These are phyloP conservation scores for Fraxinus sp. DNA, from an alignment of 305 asterid genomes.

Conservation along the genomic window DNA sequence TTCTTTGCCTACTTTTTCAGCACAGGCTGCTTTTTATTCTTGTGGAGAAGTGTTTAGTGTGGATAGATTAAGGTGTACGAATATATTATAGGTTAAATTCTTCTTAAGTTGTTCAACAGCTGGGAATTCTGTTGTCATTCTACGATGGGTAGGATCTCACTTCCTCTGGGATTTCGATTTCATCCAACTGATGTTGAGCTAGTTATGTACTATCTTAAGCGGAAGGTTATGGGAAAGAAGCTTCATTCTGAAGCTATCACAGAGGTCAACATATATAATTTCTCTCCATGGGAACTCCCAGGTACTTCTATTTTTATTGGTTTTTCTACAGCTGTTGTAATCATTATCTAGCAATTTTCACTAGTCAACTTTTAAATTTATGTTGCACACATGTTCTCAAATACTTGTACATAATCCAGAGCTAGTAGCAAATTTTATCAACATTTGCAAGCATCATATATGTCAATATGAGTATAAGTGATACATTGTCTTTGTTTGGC, in stretches of 20 bases:
- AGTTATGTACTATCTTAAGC: conserved; percentile 75
- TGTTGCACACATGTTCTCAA: neutral
- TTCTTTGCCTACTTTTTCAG: conserved; percentile 9
- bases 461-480: neutral
- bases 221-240: conserved; percentile 69
- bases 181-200: conserved; percentile 89
- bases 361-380: neutral
- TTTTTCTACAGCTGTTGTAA: neutral
- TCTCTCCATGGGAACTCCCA: conserved; percentile 89
- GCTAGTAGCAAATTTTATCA: neutral
- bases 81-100: conserved; percentile 21
- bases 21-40: conserved; percentile 5
- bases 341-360: neutral
- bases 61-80: conserved; percentile 16
- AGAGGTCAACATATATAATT: conserved; percentile 67
- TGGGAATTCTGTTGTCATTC: conserved; percentile 16
- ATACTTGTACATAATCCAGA: neutral
- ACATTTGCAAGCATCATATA: neutral
- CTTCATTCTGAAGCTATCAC: conserved; percentile 64
- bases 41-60: conserved; percentile 19
- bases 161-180: conserved; percentile 90
- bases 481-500: neutral
- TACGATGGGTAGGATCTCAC: conserved; percentile 41
- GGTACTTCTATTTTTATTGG: conserved; percentile 38
- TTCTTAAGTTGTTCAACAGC: conserved; percentile 18